Evolutionary conservation across 139 green algal species (phyloP).

Genomic region (Chlamydomonas sphaeroides): DNA sequence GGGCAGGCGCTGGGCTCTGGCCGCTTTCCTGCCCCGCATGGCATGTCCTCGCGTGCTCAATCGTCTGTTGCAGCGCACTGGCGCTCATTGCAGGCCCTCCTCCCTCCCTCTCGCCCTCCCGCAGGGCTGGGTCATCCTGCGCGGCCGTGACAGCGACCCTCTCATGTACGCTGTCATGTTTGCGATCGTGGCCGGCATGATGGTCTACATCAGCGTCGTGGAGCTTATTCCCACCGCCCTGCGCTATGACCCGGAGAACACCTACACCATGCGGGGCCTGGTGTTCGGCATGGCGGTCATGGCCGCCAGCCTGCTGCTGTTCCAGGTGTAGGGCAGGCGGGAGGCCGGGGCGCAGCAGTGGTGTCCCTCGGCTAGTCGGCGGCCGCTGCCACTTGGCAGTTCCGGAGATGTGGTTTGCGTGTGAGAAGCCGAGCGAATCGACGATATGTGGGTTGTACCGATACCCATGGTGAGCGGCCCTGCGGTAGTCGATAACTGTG

Average conservation of each 20-base stretch:
- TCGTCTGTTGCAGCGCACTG: no score
- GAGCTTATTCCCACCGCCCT: conserved; percentile 88
- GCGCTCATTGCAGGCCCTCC: no score
- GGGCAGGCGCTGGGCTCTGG: no score
- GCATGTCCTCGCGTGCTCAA: neutral
- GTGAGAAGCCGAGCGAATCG: no score
- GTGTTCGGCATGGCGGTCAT: conserved; percentile 82
- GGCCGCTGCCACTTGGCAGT: no score
- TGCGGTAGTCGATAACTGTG: no score
- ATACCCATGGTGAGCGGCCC: no score
- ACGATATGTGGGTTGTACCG: no score
- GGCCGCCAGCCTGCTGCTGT: conserved; percentile 74
- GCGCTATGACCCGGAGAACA: conserved; percentile 77
- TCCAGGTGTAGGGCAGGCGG: conserved; percentile 46
- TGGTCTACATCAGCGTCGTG: conserved; percentile 79
- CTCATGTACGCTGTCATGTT: conserved; percentile 73
- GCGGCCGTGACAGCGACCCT: neutral
- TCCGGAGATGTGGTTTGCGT: no score
- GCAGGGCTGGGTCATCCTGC: conserved; percentile 45
- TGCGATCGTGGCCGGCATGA: conserved; percentile 82
- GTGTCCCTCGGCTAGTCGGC: no score
- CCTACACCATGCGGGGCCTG: conserved; percentile 53
- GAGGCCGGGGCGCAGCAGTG: no score
- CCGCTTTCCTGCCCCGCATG: neutral
- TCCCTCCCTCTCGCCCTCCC: neutral